Percentiles rank a stretch among this genome's conserved stretches.
phyloP scores from a whole-genome alignment of 371 early-diverging fungal species.

The Actinomortierella ambigua region DNA sequence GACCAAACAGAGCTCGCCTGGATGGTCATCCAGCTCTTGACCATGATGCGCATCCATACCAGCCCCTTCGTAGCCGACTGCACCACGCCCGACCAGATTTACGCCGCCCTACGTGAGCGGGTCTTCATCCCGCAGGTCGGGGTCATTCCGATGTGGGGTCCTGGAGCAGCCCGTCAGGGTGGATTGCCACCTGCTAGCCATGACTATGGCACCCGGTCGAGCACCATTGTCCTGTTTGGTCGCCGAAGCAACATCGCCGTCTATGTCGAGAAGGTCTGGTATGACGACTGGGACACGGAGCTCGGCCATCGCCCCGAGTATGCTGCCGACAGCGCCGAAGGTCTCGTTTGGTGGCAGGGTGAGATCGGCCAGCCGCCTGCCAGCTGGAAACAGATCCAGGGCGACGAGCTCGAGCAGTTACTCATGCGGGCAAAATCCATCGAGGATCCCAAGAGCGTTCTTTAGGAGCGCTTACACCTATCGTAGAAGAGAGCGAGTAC shows the following conservation, averaged over 20 bases:
- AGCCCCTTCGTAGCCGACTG: conserved; percentile 9
- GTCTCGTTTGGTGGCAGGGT: conserved; percentile 43
- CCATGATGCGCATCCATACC: conserved; percentile 35
- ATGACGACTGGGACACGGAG: conserved; percentile 12
- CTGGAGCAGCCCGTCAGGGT: no score
- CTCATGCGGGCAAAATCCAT: conserved; percentile 6
- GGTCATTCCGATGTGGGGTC: neutral
- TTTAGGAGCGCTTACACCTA: no score
- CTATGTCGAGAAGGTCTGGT: conserved; percentile 36
- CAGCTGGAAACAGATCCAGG: conserved; percentile 21
- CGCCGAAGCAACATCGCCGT: conserved; percentile 28
- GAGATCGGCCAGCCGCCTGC: conserved; percentile 19
- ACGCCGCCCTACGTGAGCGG: conserved; percentile 15
- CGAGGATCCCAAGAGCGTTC: no score
- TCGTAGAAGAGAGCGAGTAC: no score
- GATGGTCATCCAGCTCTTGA: conserved; percentile 51
- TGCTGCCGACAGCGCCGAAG: conserved; percentile 20
- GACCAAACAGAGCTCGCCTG: conserved; percentile 49
- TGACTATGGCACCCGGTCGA: conserved; percentile 58
- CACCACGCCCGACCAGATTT: neutral
- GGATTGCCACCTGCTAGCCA: conserved; percentile 1
- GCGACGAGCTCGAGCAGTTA: conserved; percentile 23
- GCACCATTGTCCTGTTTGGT: conserved; percentile 59
- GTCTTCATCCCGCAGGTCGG: conserved; percentile 33
- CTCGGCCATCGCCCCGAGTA: conserved; percentile 10